A percentile compares a stretch with the other conserved stretches of the same genome.
phyloP scores from a whole-genome alignment of 495 filamentous ascomycete species.

The Jackrogersella minutella region DNA sequence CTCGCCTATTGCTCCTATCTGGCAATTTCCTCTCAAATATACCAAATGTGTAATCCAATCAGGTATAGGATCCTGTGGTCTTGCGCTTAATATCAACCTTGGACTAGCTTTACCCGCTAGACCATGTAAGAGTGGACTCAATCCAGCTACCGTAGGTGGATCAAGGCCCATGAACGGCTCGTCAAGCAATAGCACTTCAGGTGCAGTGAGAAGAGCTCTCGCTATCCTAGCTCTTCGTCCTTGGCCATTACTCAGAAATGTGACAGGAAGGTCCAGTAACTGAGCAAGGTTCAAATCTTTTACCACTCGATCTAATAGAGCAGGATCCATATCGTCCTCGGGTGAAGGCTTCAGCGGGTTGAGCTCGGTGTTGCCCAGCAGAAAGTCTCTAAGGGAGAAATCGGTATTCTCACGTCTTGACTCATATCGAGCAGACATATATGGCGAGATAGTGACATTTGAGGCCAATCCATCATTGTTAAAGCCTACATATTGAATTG shows the following conservation, averaged over 20 bases:
- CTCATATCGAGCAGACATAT: slow-evolving; percentile 93
- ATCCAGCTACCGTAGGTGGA: slow-evolving; percentile 71
- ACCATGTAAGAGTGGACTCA: slow-evolving; percentile 73
- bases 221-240: slow-evolving; percentile 86
- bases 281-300: slow-evolving; percentile 68
- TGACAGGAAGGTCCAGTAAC: slow-evolving; percentile 79
- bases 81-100: slow-evolving; percentile 75
- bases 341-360: slow-evolving; percentile 62
- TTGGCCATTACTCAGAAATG: slow-evolving; percentile 93
- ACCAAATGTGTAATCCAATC: slow-evolving; percentile 88
- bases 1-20: slow-evolving; percentile 63
- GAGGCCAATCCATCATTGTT: slow-evolving; percentile 61
- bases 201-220: slow-evolving; percentile 77
- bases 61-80: slow-evolving; percentile 86
- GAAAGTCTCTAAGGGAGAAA: slow-evolving; percentile 80
- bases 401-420: slow-evolving; percentile 84
- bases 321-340: slow-evolving; percentile 59
- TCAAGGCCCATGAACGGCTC: slow-evolving; percentile 98
- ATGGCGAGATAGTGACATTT: slow-evolving; percentile 67
- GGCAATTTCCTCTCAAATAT: slow-evolving; percentile 67
- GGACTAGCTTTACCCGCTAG: slow-evolving; percentile 71
- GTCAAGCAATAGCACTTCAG: slow-evolving; percentile 85
- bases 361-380: slow-evolving; percentile 78
- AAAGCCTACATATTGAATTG: slow-evolving; percentile 87
- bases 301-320: slow-evolving; percentile 66